Base-by-base conservation (phyloP, 768 basidiomycete species). In the Agrocybe praecox region DNA sequence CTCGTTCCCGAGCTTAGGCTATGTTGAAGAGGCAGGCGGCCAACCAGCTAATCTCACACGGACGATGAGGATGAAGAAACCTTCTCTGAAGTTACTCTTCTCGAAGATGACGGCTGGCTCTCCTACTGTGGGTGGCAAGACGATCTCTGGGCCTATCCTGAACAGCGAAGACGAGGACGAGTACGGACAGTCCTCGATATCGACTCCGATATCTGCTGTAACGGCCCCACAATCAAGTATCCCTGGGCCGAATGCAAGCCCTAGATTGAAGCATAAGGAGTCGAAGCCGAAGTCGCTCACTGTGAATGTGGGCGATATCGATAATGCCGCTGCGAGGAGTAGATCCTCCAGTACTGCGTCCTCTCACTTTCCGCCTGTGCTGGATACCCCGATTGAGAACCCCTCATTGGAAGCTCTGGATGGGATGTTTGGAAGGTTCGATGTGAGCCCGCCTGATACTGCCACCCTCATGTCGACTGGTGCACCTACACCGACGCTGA, bases 1-100 rank as follows among this genome's bases (percentile, higher is more conserved):
- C n/a, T 40, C 36, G 5, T 40, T 40, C 14, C 36, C 36, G 12
- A 40, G 36, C 14, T n/a, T 40, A 40, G 36, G 36, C 6, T 15
- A 6, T n/a, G 36, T 6, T 5, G 36, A 40, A 4, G n/a, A 14
- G 26, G 26, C 26, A 29, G 9, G 5, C 4, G 26, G 4, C 36
- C n/a, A 14, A 40, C 12, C 7, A 15, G 52, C 19, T 72, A 50
- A 69, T 69, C 26, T 62, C 67, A 46, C 66, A 72, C 22, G 69
- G 67, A 52, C 76, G 74, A 48, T 62, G 55, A 67, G 77, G 63
- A 51, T 79, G 56, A 90, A 88, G 71, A 88, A 86, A 49, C 87
- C 90, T 0, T 90, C 89, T 2, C 70, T 90, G 55, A 84, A 84
- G 49, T 72, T 89, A 17, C 74, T 90, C 18, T 88, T 91, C 68